Base-by-base conservation (phyloP, 306 rosid genomes). In the Nissolia schottii region DNA sequence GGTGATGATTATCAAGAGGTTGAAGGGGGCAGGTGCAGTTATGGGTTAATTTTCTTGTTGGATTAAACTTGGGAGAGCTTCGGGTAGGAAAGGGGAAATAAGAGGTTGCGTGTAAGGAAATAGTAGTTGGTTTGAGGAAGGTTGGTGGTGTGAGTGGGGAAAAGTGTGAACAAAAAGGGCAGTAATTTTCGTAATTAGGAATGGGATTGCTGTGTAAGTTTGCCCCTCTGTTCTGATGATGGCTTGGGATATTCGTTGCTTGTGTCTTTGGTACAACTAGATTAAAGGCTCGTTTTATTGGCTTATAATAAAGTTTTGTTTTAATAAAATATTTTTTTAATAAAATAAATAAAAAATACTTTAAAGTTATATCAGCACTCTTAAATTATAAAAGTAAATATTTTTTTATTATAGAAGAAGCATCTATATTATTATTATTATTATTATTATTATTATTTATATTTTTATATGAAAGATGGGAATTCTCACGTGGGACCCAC, bases 171-270 rank as follows among this genome's bases (percentile, higher is more conserved):
- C 38, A 7, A 19, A 51, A 67, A 34, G 60, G 46, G 48, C 22
- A 40, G 76, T 55, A 50, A 83, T 46, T 60, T 51, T 71, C 12
- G 69, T 71, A 46, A 71, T 79, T 67, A 16, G 43, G 69, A 72
- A 46, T 45, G 59, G 40, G 55, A 71, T 61, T 69, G 50, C 11
- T 66, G 37, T 51, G 14, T 23, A 51, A 82, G 81, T 82, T 76
- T 66, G 66, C 78, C 29, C 80, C 74, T 66, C n/a, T 49, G 57
- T 71, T 15, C 2, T 15, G 20, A 45, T 51, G 77, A 61, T 67
- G 59, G 55, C 46, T 74, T 2, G 7, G 22, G 66, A 45, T 51
- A 70, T 81, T 77, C 87, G 10, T 85, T 88, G 79, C 88, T 85
- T 88, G 89, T 64, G 75, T 53, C 79, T 31, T 67, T 66, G 28